Conservation (phyloP, 2,329 filamentous ascomycete species). For the Colletotrichum melonis region DNA sequence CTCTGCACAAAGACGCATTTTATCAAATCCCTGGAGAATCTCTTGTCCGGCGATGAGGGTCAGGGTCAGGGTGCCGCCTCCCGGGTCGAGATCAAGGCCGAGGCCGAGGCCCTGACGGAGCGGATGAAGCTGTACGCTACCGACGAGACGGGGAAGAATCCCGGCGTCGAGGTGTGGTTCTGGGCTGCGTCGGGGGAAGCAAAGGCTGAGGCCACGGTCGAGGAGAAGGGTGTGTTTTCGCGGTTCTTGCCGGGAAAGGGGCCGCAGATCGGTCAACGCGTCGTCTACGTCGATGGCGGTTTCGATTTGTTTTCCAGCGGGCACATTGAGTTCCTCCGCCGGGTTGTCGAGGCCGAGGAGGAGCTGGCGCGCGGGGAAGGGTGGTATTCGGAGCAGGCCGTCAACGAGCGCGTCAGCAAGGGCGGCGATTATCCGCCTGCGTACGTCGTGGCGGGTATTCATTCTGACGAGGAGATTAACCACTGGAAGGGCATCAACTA, state of each 20-base stretch:
- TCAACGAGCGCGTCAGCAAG: conserved; percentile 70
- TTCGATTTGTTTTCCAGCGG: conserved; percentile 98
- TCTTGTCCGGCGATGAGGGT: conserved; percentile 78
- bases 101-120: conserved; percentile 77
- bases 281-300: conserved; percentile 96
- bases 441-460: conserved; percentile 92
- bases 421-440: conserved; percentile 83
- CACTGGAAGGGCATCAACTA: conserved; percentile 98
- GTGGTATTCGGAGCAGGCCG: conserved; percentile 78
- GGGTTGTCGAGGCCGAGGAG: conserved; percentile 80
- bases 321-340: conserved; percentile 92
- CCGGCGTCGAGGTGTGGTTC: conserved; percentile 87
- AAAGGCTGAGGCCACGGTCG: conserved; percentile 55
- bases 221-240: conserved; percentile 74
- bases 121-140: conserved; percentile 89
- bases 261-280: conserved; percentile 80
- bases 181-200: conserved; percentile 72
- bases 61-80: conserved; percentile 63
- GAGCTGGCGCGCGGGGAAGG: conserved; percentile 73
- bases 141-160: conserved; percentile 81
- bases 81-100: conserved; percentile 70
- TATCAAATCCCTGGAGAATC: conserved; percentile 80
- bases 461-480: conserved; percentile 96
- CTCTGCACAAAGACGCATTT: conserved; percentile 96
- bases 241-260: conserved; percentile 77